Evolutionary conservation across 1,284 basidiomycete species (phyloP).

Genomic region (Naganishia sp.): DNA sequence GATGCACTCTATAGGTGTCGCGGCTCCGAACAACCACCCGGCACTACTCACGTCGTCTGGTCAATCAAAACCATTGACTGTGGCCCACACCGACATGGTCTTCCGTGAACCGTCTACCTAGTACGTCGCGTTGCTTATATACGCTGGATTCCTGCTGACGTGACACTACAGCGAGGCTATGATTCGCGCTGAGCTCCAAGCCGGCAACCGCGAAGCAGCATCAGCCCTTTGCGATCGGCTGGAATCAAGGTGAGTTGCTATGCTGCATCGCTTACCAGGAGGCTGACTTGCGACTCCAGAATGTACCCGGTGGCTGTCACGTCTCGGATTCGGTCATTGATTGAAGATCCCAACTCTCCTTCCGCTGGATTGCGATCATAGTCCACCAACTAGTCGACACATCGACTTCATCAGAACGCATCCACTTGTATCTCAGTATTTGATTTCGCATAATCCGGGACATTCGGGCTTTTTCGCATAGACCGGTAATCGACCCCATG

Average conservation of each 20-base stretch:
- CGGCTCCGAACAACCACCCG: slow-evolving; percentile 84
- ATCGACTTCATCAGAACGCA: background rate
- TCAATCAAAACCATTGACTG: slow-evolving; percentile 56
- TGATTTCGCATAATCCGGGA: slow-evolving; percentile 23
- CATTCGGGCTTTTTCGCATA: background rate
- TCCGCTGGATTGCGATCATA: slow-evolving; percentile 22
- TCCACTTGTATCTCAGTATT: slow-evolving; percentile 16
- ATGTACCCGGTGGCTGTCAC: slow-evolving; percentile 37
- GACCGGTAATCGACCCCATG: background rate
- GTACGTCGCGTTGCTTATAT: slow-evolving; percentile 32
- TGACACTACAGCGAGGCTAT: slow-evolving; percentile 72
- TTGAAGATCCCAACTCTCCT: slow-evolving; percentile 30
- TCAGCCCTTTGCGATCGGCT: slow-evolving; percentile 72
- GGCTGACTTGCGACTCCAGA: slow-evolving; percentile 7
- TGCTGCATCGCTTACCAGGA: background rate
- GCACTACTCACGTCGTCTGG: slow-evolving; percentile 58
- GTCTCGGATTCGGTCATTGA: slow-evolving; percentile 32
- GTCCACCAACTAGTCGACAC: background rate
- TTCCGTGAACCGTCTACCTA: slow-evolving; percentile 78
- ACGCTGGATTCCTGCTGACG: slow-evolving; percentile 3
- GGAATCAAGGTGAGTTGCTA: slow-evolving; percentile 58
- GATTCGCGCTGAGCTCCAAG: slow-evolving; percentile 85
- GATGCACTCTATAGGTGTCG: slow-evolving; percentile 64
- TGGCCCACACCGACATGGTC: slow-evolving; percentile 56
- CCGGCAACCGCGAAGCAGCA: slow-evolving; percentile 72